These are phyloP conservation scores for Lactarius sanguifluus DNA, from an alignment of 768 basidiomycete species.

Conservation along the genomic window DNA sequence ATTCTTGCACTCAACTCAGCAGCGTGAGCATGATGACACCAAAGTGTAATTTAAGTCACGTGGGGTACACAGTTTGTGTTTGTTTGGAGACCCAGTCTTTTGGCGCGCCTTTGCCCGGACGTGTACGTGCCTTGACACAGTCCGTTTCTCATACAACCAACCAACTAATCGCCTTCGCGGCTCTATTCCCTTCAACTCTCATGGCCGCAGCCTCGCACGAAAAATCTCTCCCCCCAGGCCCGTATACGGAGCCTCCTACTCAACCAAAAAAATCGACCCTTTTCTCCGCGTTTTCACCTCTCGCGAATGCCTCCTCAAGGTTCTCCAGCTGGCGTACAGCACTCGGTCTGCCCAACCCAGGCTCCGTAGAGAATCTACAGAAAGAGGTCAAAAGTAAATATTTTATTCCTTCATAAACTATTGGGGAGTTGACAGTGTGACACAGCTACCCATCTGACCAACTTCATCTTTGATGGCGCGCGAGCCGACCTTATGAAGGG, in stretches of 20 bases:
- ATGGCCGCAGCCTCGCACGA: slow-evolving; percentile 26
- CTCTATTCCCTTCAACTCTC: not conserved
- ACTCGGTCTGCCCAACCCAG: slow-evolving; percentile 86
- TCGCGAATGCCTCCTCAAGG: slow-evolving; percentile 65
- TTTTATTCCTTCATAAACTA: slow-evolving; percentile 14
- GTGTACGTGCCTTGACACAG: not conserved
- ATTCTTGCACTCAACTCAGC: not conserved
- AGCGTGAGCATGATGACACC: too few species aligned
- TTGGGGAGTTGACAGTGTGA: slow-evolving; percentile 3
- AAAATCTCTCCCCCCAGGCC: slow-evolving; percentile 9
- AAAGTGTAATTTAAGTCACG: too few species aligned
- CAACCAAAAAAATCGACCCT: slow-evolving; percentile 19
- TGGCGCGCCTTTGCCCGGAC: slow-evolving; percentile 20
- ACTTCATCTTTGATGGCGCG: slow-evolving; percentile 97
- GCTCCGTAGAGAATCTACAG: slow-evolving; percentile 86
- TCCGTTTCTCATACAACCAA: slow-evolving; percentile 6
- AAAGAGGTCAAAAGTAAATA: slow-evolving; percentile 87
- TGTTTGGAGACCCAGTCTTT: slow-evolving; percentile 23
- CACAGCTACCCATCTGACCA: slow-evolving; percentile 84
- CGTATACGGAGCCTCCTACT: slow-evolving; percentile 7
- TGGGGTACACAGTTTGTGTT: not conserved
- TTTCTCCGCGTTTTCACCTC: slow-evolving; percentile 43
- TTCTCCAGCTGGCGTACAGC: slow-evolving; percentile 81
- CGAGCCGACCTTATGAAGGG: slow-evolving; percentile 94
- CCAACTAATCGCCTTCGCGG: slow-evolving; percentile 15